Evolutionary conservation across 345 rosid genomes (phyloP), one percentile per base, ranked within the genome.

Genomic region (Salix dunnii): DNA sequence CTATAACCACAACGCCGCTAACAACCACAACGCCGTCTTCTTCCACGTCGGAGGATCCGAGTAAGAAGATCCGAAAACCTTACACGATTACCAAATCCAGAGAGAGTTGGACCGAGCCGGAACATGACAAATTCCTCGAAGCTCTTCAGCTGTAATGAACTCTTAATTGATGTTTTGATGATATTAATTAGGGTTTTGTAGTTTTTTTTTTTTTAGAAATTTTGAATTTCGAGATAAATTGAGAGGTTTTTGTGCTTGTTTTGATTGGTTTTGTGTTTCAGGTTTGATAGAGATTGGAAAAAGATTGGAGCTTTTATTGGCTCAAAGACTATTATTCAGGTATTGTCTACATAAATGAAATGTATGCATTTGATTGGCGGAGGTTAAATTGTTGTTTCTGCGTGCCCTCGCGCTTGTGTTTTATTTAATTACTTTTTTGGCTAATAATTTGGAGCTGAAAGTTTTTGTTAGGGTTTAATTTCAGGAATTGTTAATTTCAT

Each of bases 271-370:
- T 17, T 17, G 9, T 40, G 21, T 67, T 71, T 64, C 82, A 95
- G 97, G 68, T 95, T 93, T 76, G 99, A 95, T 78, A 91, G 99
- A 68, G 97, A 95, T 68, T 93, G 99, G 99, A 95, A 95, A 88
- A 95, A 93, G 88, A 95, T 95, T 25, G 97, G 90, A 75, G 99
- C 97, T 23, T 93, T 91, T 85, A 86, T 95, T 76, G 97, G 97
- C 69, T 90, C 99, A 55, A 95, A 95, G 84, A 91, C 94, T 21
- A 97, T 92, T 36, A 92, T 94, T 38, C 98, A 94, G 97, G 98
- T 94, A 87, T 21, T 58, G 28, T 21, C 13, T n/a, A n/a, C 28
- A 8, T n/a, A 58, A 1, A 23, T 23, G 28, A 23, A n/a, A 58
- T 58, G 28, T 10, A n/a, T 58, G 63, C 23, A 23, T 58, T 58